Evolutionary conservation across 2,329 filamentous ascomycete genomes (phyloP).

Genomic region (Fusarium nodosum): DNA sequence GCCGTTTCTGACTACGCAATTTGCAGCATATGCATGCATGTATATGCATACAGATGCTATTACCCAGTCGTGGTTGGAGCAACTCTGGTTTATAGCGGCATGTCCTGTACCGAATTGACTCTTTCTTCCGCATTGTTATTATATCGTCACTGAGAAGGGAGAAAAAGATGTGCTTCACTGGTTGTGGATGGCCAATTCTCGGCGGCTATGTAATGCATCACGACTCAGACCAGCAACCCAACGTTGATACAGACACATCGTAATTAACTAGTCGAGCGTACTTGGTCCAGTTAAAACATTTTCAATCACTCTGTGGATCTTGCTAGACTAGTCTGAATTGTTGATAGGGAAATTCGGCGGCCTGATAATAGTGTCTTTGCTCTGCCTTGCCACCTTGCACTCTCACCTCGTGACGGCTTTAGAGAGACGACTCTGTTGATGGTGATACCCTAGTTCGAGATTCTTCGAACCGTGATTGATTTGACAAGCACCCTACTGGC

Average conservation of each 20-base stretch:
- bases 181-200: background rate
- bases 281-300: background rate
- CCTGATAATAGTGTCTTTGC: background rate
- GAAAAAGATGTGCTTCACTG: background rate
- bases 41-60: background rate
- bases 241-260: background rate
- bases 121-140: background rate
- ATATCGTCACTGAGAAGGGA: background rate
- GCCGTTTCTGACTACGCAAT: background rate
- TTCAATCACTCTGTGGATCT: background rate
- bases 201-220: constrained; percentile 4
- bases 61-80: background rate
- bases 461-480: background rate
- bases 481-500: background rate
- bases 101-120: background rate
- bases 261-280: constrained; percentile 1
- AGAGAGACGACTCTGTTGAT: background rate
- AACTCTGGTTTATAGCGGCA: background rate
- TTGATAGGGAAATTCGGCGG: background rate
- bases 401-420: background rate
- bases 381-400: background rate
- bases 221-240: background rate
- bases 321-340: background rate
- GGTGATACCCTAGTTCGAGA: background rate
- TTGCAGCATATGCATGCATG: background rate